Conservation (phyloP, 495 filamentous ascomycete species). For the Haplographium delicatum region DNA sequence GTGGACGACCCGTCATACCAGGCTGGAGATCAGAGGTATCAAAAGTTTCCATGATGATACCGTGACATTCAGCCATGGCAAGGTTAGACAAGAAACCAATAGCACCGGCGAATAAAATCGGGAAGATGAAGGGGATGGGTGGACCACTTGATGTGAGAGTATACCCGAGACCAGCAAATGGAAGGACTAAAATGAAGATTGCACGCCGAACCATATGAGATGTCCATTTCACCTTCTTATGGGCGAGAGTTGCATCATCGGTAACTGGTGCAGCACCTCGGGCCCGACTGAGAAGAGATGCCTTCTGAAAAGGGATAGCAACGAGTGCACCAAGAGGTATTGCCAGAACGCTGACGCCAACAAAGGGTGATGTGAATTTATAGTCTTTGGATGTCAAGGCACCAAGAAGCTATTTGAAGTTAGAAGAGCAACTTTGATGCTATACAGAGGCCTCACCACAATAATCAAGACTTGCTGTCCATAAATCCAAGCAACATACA, state of each 20-base stretch:
- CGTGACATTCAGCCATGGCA: slow-evolving; percentile 69
- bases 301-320: slow-evolving; percentile 67
- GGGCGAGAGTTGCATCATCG: slow-evolving; percentile 55
- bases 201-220: slow-evolving; percentile 62
- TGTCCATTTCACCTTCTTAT: slow-evolving; percentile 53
- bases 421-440: neutral
- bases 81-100: slow-evolving; percentile 66
- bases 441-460: slow-evolving; percentile 34
- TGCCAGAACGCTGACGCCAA: slow-evolving; percentile 57
- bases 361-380: slow-evolving; percentile 50
- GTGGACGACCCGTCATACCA: slow-evolving; percentile 51
- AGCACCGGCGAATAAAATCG: slow-evolving; percentile 59
- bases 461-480: slow-evolving; percentile 66
- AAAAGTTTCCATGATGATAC: slow-evolving; percentile 75
- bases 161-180: slow-evolving; percentile 58
- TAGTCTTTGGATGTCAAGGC: slow-evolving; percentile 61
- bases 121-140: slow-evolving; percentile 50
- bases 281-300: slow-evolving; percentile 56
- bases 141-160: slow-evolving; percentile 57
- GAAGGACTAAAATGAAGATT: slow-evolving; percentile 61
- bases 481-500: slow-evolving; percentile 74
- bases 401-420: slow-evolving; percentile 51
- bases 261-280: slow-evolving; percentile 48
- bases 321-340: slow-evolving; percentile 61
- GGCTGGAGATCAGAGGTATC: slow-evolving; percentile 65